Base-by-base conservation (phyloP, 106 monocot species). In the Dioscorea zingiberensis region DNA sequence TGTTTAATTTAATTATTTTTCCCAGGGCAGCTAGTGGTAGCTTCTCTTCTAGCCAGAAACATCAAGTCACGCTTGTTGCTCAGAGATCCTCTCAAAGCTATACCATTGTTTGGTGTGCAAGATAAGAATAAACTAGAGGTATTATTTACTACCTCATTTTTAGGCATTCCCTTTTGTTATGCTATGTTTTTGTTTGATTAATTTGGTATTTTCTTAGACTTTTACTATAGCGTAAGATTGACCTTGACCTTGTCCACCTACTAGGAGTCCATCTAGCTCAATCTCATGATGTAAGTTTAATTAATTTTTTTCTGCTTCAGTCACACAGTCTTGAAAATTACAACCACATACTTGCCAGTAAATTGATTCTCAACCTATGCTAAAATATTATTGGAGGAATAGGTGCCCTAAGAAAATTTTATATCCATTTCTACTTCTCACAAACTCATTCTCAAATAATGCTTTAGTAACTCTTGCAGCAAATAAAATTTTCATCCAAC, bases 1-100 rank as follows among this genome's bases (percentile, higher is more conserved):
- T 28, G 47, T 47, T 47, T 5, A 54, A 47, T 30, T 16, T 59
- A 51, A 25, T 49, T 28, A 7, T 25, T 69, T 14, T 54, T 76
- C 82, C 29, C 85, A 95, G 94, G 94, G 60, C 94, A 95, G 78
- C 54, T 94, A 44, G 70, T 94, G 57, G 94, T 94, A 5, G 94
- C 87, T 59, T 91, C 86, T 25, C 62, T 94, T 17, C 69, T 94
- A n/a, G 79, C 63, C 53, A 64, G 94, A 73, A 82, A 84, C 38
- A 78, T 90, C 22, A 90, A 84, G 72, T 57, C 76, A 58, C 72
- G 78, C 1, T 75, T 94, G 32, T 61, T 94, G 27, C 73, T 94
- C 10, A 75, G 94, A 62, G 94, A 94, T 69, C 86, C 89, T 48
- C 27, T 30, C 44, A 94, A 90, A 62, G 89, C 86, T 55, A n/a